Percentiles rank a stretch among this genome's conserved stretches.
phyloP scores from a whole-genome alignment of 2,329 filamentous ascomycete species.

The Hypoxylon sp. region DNA sequence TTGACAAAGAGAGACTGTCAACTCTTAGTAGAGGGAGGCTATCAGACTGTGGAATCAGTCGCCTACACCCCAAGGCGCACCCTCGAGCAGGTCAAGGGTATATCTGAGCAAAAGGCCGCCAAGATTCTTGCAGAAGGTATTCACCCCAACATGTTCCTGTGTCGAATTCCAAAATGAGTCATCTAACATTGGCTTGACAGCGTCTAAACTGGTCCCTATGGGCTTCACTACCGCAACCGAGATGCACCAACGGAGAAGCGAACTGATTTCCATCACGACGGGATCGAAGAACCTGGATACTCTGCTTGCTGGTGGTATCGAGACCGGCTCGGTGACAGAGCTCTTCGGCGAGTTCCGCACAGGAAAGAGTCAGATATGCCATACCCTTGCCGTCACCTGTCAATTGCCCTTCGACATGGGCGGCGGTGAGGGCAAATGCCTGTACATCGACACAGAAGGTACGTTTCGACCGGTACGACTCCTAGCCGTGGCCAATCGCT shows the following conservation, averaged over 20 bases:
- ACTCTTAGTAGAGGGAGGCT: conserved; percentile 88
- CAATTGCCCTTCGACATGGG: conserved; percentile 99
- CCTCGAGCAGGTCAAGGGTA: conserved; percentile 95
- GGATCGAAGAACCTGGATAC: conserved; percentile 98
- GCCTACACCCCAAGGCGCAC: conserved; percentile 87
- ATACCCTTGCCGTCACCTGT: conserved; percentile 97
- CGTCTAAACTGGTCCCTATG: conserved; percentile 96
- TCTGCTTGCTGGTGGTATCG: conserved; percentile 89
- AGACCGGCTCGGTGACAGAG: conserved; percentile 97
- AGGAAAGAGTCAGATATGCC: conserved; percentile 98
- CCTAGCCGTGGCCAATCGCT: conserved; percentile 90
- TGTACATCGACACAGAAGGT: conserved; percentile 98
- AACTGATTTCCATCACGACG: conserved; percentile 97
- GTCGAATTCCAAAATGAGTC: conserved; percentile 1
- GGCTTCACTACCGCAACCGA: conserved; percentile 98
- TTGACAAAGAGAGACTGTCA: conserved; percentile 96
- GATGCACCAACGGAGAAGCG: conserved; percentile 96
- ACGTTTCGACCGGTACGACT: conserved; percentile 94
- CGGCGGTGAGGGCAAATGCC: conserved; percentile 95
- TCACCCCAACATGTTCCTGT: not conserved
- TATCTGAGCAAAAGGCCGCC: conserved; percentile 94
- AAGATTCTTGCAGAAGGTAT: conserved; percentile 90
- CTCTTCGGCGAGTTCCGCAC: conserved; percentile 98
- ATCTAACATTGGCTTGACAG: conserved; percentile 53
- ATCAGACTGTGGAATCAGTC: conserved; percentile 93